phyloP scores from a whole-genome alignment of 495 filamentous ascomycete genomes.

The Chlorociboria aeruginascens region DNA sequence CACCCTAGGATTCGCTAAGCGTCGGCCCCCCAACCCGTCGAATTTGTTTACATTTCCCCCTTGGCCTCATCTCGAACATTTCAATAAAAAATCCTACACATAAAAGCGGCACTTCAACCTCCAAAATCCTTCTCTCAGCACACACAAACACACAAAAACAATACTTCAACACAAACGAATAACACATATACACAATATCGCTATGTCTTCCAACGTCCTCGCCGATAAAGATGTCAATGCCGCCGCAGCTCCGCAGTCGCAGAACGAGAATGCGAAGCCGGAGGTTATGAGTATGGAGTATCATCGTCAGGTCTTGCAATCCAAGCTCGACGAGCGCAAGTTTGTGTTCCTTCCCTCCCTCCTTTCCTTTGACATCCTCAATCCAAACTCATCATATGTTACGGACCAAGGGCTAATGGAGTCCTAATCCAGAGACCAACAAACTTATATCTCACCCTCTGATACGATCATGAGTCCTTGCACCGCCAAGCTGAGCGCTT shows the following conservation, averaged over 20 bases:
- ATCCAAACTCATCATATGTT: neutral
- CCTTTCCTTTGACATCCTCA: no score
- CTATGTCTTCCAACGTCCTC: conserved; percentile 35
- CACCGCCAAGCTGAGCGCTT: conserved; percentile 76
- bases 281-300: conserved; percentile 61
- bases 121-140: neutral
- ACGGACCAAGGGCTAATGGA: conserved; percentile 4
- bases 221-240: conserved; percentile 45
- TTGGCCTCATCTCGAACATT: neutral
- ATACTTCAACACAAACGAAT: neutral
- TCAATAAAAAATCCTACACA: neutral
- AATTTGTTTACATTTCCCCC: neutral
- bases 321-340: conserved; percentile 47
- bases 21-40: no score
- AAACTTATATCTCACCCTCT: conserved; percentile 77
- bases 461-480: conserved; percentile 89
- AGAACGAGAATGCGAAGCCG: conserved; percentile 15
- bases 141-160: neutral
- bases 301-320: conserved; percentile 66
- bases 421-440: conserved; percentile 30
- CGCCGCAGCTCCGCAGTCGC: conserved; percentile 1
- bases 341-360: conserved; percentile 1
- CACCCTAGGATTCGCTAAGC: no score
- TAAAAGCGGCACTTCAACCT: neutral
- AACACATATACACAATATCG: conserved; percentile 1